Evolutionary conservation across 768 basidiomycete genomes (phyloP), one percentile per base, ranked within the genome.

Genomic region (Calocera viscosa): DNA sequence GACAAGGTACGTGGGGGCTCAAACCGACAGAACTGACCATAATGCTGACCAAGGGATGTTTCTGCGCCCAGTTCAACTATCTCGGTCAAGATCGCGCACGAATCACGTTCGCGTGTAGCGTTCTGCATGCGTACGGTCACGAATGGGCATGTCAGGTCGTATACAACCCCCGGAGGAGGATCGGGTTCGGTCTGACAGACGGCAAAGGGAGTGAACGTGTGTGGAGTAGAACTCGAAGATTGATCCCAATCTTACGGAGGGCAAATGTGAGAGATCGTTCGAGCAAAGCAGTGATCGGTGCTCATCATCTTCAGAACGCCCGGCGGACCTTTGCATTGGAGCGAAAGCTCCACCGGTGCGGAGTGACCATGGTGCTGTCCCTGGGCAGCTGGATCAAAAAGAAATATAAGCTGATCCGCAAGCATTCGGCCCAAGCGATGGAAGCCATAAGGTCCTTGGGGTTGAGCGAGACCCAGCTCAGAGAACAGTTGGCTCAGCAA

Each of bases 201-300:
- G 68, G 68, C 1, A 67, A 69, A 53, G 68, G 68, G 2, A 64
- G 68, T 32, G 68, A 69, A 35, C 68, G 43, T 3, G 47, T 69
- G 8, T 69, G 68, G 68, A 66, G 65, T 30, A 11, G 30, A 1
- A 34, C 67, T 16, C 47, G 64, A 2, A 3, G 26, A 8, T 2
- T 63, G 11, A 64, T 69, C 26, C 33, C 68, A 2, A 22, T 22
- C 41, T 32, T 67, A 12, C 65, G 68, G 10, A 38, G 67, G 2
- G 60, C 66, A 5, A 66, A 53, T 35, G 68, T 69, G 32, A 1
- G 68, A 64, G 3, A 8, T 60, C 17, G n/a, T n/a, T n/a, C n/a
- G n/a, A n/a, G n/a, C 17, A 53, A 30, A 7, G 43, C 34, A 67
- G 66, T n/a, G 38, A 11, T 19, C 34, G 11, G 12, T 19, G 35